Evolutionary conservation across 352 stramenopile species (phyloP), one percentile per base, ranked within the genome.

Genomic region (Pythium guiyangense): DNA sequence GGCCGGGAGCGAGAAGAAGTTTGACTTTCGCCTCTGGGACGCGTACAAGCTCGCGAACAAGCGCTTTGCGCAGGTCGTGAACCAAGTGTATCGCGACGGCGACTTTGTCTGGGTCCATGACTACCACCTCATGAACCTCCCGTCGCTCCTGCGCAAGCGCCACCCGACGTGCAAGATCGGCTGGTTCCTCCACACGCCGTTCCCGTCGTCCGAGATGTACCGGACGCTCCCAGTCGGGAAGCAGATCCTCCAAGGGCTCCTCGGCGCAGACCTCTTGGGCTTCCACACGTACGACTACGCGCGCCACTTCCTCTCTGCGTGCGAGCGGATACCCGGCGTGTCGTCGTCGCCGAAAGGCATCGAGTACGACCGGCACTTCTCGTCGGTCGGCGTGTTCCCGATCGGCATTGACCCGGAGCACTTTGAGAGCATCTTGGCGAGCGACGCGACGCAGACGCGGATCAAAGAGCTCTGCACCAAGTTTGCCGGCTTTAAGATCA

Each of bases 221-320:
- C 80, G 74, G 25, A 86, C 87, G 5, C 59, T 96, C 4, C 88
- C 88, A 0, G 84, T 94, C 53, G 82, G 84, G 0, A 73, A 80
- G 12, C 73, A 92, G 64, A 59, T 93, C 48, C 59, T 96, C 10
- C 71, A 77, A 4, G 87, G 87, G 5, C 79, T 95, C 12, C 57
- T 96, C 10, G 78, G 88, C 25, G 82, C 87, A 1, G 87, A 96
- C 60, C 69, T 96, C 9, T 62, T 94, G 8, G 84, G 77, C 1
- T 96, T 96, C 64, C 86, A 96, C 63, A 92, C 86, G 26, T 96
- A 94, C 49, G 87, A 95, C 67, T 93, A 94, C 50, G 85, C 89
- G 51, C 84, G 86, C 12, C 86, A 95, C 58, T 96, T 95, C 49
- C 62, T 94, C 1, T 90, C 85, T 44, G 88, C 84, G 1, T 94